These are phyloP conservation scores for Stromatinia cepivora DNA, from an alignment of 2,329 filamentous ascomycete genomes.

Conservation along the genomic window DNA sequence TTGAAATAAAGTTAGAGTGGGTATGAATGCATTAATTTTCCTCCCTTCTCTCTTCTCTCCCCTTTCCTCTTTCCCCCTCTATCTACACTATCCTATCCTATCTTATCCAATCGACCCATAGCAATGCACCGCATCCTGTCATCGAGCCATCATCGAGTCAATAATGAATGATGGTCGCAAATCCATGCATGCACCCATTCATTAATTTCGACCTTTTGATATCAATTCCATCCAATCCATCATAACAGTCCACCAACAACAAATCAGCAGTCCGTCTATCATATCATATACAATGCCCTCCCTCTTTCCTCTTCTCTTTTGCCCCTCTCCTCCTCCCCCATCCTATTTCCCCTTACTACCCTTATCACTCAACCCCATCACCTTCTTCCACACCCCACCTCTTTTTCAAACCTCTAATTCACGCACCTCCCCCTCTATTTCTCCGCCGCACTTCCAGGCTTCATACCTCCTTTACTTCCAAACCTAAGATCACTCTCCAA, in stretches of 20 bases:
- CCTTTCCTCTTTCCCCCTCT: neutral
- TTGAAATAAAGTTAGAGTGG: neutral
- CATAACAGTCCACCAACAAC: neutral
- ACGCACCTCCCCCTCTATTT: neutral
- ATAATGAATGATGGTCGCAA: neutral
- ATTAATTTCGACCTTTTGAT: neutral
- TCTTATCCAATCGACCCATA: neutral
- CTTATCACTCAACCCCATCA: no score
- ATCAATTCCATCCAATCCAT: neutral
- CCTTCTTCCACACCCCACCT: neutral
- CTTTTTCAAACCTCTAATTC: neutral
- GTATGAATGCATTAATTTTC: neutral
- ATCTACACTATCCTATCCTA: neutral
- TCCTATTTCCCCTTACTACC: no score
- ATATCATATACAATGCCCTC: no score
- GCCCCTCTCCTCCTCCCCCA: neutral
- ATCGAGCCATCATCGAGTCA: neutral
- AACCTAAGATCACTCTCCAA: conserved; percentile 36
- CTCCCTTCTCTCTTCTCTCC: neutral
- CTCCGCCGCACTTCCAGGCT: neutral
- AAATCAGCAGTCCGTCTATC: neutral
- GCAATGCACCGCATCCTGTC: neutral
- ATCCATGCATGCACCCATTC: neutral
- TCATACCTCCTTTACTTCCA: neutral
- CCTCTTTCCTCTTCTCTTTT: neutral